Percentiles rank a stretch among this genome's conserved stretches.
Conservation (phyloP, 495 filamentous ascomycete species). For the Penicillium roqueforti region DNA sequence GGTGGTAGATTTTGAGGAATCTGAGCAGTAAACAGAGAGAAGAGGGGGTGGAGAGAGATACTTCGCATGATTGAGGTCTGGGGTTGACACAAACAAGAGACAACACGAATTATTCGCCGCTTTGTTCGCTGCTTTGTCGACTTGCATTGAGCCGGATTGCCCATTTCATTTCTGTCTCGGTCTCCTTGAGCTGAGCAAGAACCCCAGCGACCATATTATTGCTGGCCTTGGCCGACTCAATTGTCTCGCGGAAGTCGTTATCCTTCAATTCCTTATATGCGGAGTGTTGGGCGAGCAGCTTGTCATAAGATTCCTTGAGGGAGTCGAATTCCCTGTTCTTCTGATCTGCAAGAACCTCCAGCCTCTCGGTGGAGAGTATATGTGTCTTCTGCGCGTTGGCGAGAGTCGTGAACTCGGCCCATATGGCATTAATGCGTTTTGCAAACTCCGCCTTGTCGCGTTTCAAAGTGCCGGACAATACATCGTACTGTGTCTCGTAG, state of each 20-base stretch:
- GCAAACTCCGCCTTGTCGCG: slow-evolving; percentile 51
- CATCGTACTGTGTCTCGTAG: slow-evolving; percentile 61
- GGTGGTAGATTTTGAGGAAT: not conserved
- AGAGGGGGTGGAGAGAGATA: not conserved
- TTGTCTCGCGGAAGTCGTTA: slow-evolving; percentile 51
- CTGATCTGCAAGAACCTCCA: slow-evolving; percentile 64
- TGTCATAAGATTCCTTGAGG: slow-evolving; percentile 56
- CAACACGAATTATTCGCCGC: slow-evolving; percentile 6
- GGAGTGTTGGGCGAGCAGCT: slow-evolving; percentile 52
- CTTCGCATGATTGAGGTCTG: not conserved
- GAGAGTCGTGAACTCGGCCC: slow-evolving; percentile 31
- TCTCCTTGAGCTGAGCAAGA: slow-evolving; percentile 57
- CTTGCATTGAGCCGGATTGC: slow-evolving; percentile 59
- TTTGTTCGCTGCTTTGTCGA: slow-evolving; percentile 31
- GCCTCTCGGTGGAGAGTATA: slow-evolving; percentile 53
- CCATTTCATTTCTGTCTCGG: slow-evolving; percentile 65
- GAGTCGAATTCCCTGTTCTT: slow-evolving; percentile 62
- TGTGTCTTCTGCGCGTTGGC: slow-evolving; percentile 40
- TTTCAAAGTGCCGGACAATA: slow-evolving; percentile 57
- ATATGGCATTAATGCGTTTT: slow-evolving; percentile 30
- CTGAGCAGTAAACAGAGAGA: not conserved
- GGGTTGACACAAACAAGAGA: not conserved
- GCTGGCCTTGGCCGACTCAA: slow-evolving; percentile 49
- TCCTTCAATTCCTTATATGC: slow-evolving; percentile 63
- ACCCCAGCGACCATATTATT: slow-evolving; percentile 52